These are phyloP conservation scores for Rhodotorula sp. DNA, from an alignment of 1,284 basidiomycete species.

Conservation along the genomic window DNA sequence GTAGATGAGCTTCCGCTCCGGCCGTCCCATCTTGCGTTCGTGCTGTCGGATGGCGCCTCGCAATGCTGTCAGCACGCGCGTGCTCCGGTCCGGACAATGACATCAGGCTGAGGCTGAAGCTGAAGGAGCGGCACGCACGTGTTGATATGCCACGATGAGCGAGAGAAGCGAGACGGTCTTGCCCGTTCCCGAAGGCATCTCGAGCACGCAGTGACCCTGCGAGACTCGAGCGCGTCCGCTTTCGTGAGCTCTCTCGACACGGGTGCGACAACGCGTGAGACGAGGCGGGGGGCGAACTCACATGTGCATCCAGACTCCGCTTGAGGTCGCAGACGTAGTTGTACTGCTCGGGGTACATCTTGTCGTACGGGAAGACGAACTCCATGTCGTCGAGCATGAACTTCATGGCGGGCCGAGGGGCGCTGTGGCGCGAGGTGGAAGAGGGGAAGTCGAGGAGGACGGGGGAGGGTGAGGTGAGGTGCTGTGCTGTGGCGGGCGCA, in stretches of 20 bases:
- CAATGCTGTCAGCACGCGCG: neutral
- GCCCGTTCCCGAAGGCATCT: constrained; percentile 99
- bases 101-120: neutral
- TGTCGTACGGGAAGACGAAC: constrained; percentile 68
- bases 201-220: constrained; percentile 95
- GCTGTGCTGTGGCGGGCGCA: no score
- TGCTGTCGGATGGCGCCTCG: constrained; percentile 17
- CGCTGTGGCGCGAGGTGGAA: neutral
- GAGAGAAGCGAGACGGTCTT: constrained; percentile 97
- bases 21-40: constrained; percentile 33
- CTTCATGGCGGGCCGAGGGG: constrained; percentile 64
- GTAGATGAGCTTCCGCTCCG: constrained; percentile 87
- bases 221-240: no score
- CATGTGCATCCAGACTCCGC: constrained; percentile 85
- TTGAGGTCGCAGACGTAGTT: constrained; percentile 99
- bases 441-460: neutral
- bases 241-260: no score
- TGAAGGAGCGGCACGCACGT: constrained; percentile 57
- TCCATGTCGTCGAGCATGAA: constrained; percentile 85
- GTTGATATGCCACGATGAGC: constrained; percentile 96
- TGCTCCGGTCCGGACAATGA: neutral
- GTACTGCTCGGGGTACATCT: constrained; percentile 74
- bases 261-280: no score
- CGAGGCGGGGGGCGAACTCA: no score
- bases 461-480: no score